These are phyloP conservation scores for Leccinum holopus DNA, from an alignment of 1,284 basidiomycete genomes.

Conservation along the genomic window DNA sequence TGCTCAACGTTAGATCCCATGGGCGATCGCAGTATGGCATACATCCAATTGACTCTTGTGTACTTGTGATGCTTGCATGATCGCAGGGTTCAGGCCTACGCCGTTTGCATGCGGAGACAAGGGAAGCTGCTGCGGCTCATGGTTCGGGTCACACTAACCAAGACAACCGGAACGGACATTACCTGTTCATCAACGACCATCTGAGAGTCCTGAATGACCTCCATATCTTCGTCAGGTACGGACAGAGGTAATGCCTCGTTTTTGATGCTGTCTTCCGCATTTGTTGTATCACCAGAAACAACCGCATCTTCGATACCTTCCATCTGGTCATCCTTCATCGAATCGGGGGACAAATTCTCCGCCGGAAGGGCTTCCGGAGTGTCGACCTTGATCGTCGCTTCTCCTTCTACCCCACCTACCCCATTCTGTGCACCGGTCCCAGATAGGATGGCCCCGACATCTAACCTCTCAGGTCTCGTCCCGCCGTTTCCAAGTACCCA, in stretches of 20 bases:
- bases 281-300: not conserved
- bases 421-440: not conserved
- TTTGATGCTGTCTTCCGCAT: not conserved
- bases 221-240: slow-evolving; percentile 4
- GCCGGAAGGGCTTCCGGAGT: not conserved
- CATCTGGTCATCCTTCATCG: slow-evolving; percentile 19
- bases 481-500: slow-evolving; percentile 55
- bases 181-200: slow-evolving; percentile 28
- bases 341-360: not conserved
- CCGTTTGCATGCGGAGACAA: slow-evolving; percentile 6
- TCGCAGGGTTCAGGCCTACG: slow-evolving; percentile 15
- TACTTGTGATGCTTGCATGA: slow-evolving; percentile 14
- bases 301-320: slow-evolving; percentile 18
- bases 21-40: slow-evolving; percentile 17
- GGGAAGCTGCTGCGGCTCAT: slow-evolving; percentile 11
- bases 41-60: slow-evolving; percentile 29
- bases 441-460: not conserved
- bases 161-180: slow-evolving; percentile 6
- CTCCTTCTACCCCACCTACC: not conserved
- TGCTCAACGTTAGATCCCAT: slow-evolving; percentile 21
- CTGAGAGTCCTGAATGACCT: slow-evolving; percentile 5
- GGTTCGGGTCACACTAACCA: slow-evolving; percentile 3
- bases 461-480: slow-evolving; percentile 23
- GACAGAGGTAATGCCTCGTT: not conserved
- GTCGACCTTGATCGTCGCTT: not conserved